A percentile compares a stretch with the other conserved stretches of the same genome.
phyloP scores from a whole-genome alignment of 257 asterid species.

The Solanum lignicaule region DNA sequence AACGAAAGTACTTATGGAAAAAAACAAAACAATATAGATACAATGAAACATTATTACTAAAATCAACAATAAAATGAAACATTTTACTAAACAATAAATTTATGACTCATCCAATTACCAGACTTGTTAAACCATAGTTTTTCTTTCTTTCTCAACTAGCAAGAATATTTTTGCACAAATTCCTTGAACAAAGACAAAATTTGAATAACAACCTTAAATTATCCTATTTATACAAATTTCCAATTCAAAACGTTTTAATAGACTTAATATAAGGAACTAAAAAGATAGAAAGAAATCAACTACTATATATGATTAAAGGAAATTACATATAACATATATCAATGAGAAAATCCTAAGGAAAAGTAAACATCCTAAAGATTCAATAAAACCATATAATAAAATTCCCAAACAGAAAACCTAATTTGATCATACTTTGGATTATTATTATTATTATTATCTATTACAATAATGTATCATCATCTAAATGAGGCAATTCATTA shows the following conservation, averaged over 20 bases:
- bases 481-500: slow-evolving; percentile 7
- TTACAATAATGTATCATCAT: not conserved
- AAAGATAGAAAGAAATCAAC: not conserved
- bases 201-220: not conserved
- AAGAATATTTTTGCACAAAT: not conserved
- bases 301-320: not conserved
- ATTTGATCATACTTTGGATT: not conserved
- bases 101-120: not conserved
- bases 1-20: no score
- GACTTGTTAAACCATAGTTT: not conserved
- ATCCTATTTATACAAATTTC: not conserved
- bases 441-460: not conserved
- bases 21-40: no score
- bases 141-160: not conserved
- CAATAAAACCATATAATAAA: not conserved
- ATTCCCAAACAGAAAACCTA: not conserved
- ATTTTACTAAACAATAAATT: not conserved
- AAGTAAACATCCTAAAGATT: not conserved
- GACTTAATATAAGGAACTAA: not conserved
- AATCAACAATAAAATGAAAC: not conserved
- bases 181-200: not conserved
- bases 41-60: not conserved
- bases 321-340: not conserved
- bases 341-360: not conserved
- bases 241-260: not conserved